Evolutionary conservation across 148 eudicot species (phyloP).

Genomic region (Amaranthus palmeri): DNA sequence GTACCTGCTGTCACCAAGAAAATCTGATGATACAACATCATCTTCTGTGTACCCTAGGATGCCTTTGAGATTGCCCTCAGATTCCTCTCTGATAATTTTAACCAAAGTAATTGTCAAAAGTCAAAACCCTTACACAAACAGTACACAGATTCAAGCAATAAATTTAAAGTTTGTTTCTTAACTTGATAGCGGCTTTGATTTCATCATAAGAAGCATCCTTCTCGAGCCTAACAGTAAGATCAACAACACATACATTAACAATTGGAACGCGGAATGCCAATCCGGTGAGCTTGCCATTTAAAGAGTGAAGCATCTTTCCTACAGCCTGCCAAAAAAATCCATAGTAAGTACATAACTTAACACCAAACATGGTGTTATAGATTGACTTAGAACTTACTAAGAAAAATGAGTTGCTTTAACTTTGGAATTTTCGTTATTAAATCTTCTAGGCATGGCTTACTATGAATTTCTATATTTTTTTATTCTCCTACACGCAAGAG

Average conservation of each 20-base stretch:
- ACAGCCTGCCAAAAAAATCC: constrained; percentile 40
- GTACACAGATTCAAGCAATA: neutral
- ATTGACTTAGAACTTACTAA: too few species aligned
- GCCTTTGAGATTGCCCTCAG: constrained; percentile 60
- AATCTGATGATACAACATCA: constrained; percentile 69
- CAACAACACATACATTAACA: constrained; percentile 72
- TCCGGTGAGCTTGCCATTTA: constrained; percentile 74
- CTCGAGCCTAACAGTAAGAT: constrained; percentile 66
- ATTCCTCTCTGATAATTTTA: constrained; percentile 44
- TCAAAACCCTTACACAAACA: neutral
- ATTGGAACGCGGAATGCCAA: constrained; percentile 76
- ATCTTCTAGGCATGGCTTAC: too few species aligned
- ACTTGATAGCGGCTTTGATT: constrained; percentile 69
- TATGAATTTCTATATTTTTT: too few species aligned
- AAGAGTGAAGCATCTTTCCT: constrained; percentile 65
- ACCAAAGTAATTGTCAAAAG: neutral
- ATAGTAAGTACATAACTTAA: neutral
- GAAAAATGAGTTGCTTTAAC: too few species aligned
- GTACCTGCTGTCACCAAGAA: constrained; percentile 57
- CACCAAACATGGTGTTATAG: neutral
- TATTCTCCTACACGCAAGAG: too few species aligned
- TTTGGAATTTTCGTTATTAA: too few species aligned
- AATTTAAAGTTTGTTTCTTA: neutral
- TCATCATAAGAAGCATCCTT: constrained; percentile 51
- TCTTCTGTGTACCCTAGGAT: constrained; percentile 67